Evolutionary conservation across 1,284 basidiomycete genomes (phyloP).

Genomic region (Caloboletus firmus): DNA sequence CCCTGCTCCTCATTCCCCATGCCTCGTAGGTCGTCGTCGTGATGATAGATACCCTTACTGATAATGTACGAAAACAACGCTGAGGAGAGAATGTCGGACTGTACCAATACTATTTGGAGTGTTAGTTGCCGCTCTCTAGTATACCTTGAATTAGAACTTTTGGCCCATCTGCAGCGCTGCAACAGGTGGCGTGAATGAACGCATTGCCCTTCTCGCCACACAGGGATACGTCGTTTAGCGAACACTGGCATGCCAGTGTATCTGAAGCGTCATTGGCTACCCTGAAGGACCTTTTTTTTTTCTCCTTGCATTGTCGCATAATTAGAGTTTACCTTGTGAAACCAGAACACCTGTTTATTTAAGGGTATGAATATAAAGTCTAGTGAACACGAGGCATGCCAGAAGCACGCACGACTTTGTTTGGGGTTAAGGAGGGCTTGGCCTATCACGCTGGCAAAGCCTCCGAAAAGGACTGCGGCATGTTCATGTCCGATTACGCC

Average conservation of each 20-base stretch:
- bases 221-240: constrained; percentile 27
- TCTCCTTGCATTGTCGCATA: constrained; percentile 14
- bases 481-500: constrained; percentile 5
- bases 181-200: constrained; percentile 22
- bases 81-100: constrained; percentile 34
- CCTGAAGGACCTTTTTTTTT: constrained; percentile 8
- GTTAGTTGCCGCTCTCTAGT: constrained; percentile 35
- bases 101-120: constrained; percentile 35
- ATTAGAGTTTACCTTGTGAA: constrained; percentile 24
- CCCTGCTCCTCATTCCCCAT: constrained; percentile 1
- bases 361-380: constrained; percentile 7
- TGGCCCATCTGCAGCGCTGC: constrained; percentile 16
- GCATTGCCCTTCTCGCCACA: constrained; percentile 22
- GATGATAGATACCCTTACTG: constrained; percentile 36
- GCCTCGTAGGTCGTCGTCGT: constrained; percentile 30
- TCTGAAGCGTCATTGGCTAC: constrained; percentile 18
- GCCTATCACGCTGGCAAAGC: constrained; percentile 6
- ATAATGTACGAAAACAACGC: constrained; percentile 30
- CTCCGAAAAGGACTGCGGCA: background rate
- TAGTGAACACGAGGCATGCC: constrained; percentile 29
- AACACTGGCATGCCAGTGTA: constrained; percentile 15
- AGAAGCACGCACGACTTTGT: constrained; percentile 28
- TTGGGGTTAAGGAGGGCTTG: constrained; percentile 28
- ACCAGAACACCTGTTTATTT: constrained; percentile 4
- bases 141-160: constrained; percentile 40